Evolutionary conservation across 1,284 basidiomycete genomes (phyloP), one percentile per base, ranked within the genome.

Genomic region (Limonomyces culmigenus): DNA sequence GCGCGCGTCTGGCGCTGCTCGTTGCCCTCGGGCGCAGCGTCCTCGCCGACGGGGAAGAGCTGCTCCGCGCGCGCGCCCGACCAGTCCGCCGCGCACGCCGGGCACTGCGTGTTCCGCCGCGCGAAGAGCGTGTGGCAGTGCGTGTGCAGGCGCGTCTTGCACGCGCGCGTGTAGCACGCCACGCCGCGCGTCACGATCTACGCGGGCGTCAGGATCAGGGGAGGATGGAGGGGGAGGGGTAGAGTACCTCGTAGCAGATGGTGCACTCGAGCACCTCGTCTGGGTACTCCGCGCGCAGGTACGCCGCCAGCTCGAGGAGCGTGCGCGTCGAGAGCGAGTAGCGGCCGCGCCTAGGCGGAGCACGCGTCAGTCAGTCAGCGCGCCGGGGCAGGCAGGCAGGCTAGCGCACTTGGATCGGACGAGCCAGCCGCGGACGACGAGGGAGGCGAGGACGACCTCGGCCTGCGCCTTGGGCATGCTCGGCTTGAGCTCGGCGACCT

Each of bases 351-450:
- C 56, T 59, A 39, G 0, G 16, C 18, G 13, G n/a, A n/a, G n/a
- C 4, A 10, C 15, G n/a, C 25, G n/a, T 17, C 4, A 18, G 29
- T 19, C 12, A 30, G 15, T 21, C 13, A 8, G 21, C 18, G 27
- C 16, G 19, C 3, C 6, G 10, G 10, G 34, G 4, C 35, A 27
- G 23, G n/a, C 16, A 17, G n/a, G 10, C 5, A 34, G 15, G 41
- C 14, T 15, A 29, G 62, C 76, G 46, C 47, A 79, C 85, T 64
- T 69, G 70, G 78, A 84, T 53, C 74, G 78, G 25, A 69, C 43
- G 2, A 88, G 53, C 86, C 85, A 86, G 17, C 79, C 78, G 44
- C 73, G 76, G 16, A 79, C 74, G 2, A 89, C 80, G 47, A 92
- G 83, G 44, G 79, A 87, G 19, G 63, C 59, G 14, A 92, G 54